Base-by-base conservation (phyloP, 75 land plant species). In the Ceratopteris richardii region DNA sequence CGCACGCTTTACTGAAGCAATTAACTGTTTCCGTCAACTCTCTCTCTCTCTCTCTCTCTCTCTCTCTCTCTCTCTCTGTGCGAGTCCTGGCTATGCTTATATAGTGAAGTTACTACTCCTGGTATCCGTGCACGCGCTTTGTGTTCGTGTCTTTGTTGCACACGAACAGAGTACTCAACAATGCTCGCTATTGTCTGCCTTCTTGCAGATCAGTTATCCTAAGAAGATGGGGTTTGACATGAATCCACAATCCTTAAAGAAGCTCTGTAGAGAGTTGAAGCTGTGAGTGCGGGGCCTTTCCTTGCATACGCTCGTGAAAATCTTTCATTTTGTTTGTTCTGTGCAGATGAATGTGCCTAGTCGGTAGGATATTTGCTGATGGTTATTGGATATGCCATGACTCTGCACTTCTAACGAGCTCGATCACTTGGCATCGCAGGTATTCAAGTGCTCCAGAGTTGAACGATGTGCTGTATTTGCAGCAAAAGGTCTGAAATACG, bases 391-490 rank as follows among this genome's bases (percentile, higher is more conserved):
- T 10, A 10, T 14, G 14, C 13, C 9, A 10, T 9, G 42, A 14
- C 9, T 14, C 42, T 40, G 42, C 9, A 14, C 14, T 40, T 40
- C 42, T 40, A 40, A 40, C 42, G 13, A 9, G 14, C 14, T 40
- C 42, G 42, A 40, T 14, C 9, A 40, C 13, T 10, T 40, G 13
- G 42, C 13, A 10, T 21, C 17, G 50, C 50, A 72, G 75, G 39
- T 72, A 72, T 54, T 66, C 69, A 31, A 65, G 64, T 53, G 66
- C 70, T 43, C 75, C 75, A 60, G 64, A 72, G 57, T 54, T 72
- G 47, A 72, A 72, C 20, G 75, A 72, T 0, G 65, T 72, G 19
- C 28, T 72, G 18, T 71, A 72, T 37, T 44, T 72, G 22, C 75
- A 72, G 22, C 75, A 72, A 44, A 72, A 66, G 70, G 75, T 72